These are phyloP conservation scores for Hansfordia pulvinata DNA, from an alignment of 2,329 filamentous ascomycete genomes.

Conservation along the genomic window DNA sequence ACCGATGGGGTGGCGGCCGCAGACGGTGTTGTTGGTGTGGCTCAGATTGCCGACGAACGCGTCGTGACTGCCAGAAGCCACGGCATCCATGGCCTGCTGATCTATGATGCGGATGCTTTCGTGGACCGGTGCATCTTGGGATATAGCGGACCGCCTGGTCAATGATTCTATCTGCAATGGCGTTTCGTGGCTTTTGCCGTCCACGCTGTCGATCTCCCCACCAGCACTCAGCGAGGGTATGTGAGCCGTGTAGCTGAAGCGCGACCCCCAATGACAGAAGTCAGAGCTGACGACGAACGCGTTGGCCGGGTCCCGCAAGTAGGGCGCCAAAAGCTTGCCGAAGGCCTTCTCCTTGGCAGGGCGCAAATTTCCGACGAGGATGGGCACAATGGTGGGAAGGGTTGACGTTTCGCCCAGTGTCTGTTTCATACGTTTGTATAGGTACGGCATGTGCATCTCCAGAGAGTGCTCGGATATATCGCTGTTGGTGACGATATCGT, in stretches of 20 bases:
- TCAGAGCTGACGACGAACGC: slow-evolving; percentile 87
- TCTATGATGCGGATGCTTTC: slow-evolving; percentile 77
- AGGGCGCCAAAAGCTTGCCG: slow-evolving; percentile 61
- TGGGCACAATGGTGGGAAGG: slow-evolving; percentile 68
- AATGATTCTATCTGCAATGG: slow-evolving; percentile 26
- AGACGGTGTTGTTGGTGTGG: slow-evolving; percentile 79
- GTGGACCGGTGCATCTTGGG: slow-evolving; percentile 47
- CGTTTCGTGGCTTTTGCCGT: slow-evolving; percentile 11
- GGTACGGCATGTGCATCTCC: slow-evolving; percentile 92
- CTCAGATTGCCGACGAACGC: slow-evolving; percentile 56
- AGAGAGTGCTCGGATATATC: slow-evolving; percentile 85
- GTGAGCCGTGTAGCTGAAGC: slow-evolving; percentile 79
- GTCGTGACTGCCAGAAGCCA: slow-evolving; percentile 61
- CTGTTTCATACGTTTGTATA: slow-evolving; percentile 60
- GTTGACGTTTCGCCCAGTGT: slow-evolving; percentile 32
- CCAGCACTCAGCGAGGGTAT: too few species aligned
- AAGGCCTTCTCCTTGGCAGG: slow-evolving; percentile 50
- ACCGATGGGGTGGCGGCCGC: slow-evolving; percentile 87
- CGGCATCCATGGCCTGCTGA: slow-evolving; percentile 68
- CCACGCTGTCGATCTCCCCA: slow-evolving; percentile 26
- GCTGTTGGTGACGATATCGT: slow-evolving; percentile 46
- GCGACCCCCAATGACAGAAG: slow-evolving; percentile 88
- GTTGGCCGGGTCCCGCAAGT: slow-evolving; percentile 61
- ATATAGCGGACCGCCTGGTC: slow-evolving; percentile 16
- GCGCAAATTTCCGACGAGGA: slow-evolving; percentile 70